phyloP scores from a whole-genome alignment of 2,329 filamentous ascomycete genomes.

The Clarireedia hainanense region DNA sequence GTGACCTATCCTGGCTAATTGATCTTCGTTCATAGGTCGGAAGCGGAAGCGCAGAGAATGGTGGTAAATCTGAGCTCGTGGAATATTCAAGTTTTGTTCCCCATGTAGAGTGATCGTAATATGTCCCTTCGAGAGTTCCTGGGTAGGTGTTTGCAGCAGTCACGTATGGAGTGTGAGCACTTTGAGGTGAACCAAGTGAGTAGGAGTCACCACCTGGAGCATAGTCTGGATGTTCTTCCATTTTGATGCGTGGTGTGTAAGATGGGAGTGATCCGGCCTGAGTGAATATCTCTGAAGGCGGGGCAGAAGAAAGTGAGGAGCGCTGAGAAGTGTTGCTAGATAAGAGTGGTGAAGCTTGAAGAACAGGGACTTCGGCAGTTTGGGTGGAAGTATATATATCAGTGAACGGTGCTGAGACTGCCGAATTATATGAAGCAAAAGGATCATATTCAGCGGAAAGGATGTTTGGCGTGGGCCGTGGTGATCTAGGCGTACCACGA shows the following conservation, averaged over 20 bases:
- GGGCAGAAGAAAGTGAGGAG: slow-evolving; percentile 29
- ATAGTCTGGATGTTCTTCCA: slow-evolving; percentile 28
- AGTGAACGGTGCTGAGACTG: slow-evolving; percentile 37
- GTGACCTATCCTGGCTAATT: slow-evolving; percentile 19
- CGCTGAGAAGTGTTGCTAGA: slow-evolving; percentile 27
- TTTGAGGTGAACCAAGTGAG: slow-evolving; percentile 23
- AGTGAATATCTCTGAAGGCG: slow-evolving; percentile 26
- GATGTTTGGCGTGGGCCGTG: slow-evolving; percentile 33
- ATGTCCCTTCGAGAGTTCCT: slow-evolving; percentile 23
- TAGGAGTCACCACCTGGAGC: slow-evolving; percentile 18
- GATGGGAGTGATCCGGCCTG: slow-evolving; percentile 25
- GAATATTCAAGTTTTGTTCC: slow-evolving; percentile 24
- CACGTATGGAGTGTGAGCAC: slow-evolving; percentile 18
- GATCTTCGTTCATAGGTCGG: slow-evolving; percentile 23
- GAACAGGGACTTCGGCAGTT: slow-evolving; percentile 28
- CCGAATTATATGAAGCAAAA: slow-evolving; percentile 40
- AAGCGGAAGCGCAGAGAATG: slow-evolving; percentile 22
- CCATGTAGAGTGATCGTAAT: slow-evolving; percentile 22
- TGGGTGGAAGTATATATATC: slow-evolving; percentile 38
- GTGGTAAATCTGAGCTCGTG: slow-evolving; percentile 21
- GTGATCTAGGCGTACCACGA: slow-evolving; percentile 20
- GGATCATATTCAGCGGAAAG: slow-evolving; percentile 44
- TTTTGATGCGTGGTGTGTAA: slow-evolving; percentile 27
- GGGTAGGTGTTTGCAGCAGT: slow-evolving; percentile 21
- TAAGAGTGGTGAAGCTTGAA: slow-evolving; percentile 25